A percentile compares a stretch with the other conserved stretches of the same genome.
These are phyloP conservation scores for Alternaria postmessia DNA, from an alignment of 2,329 filamentous ascomycete genomes.

Conservation along the genomic window DNA sequence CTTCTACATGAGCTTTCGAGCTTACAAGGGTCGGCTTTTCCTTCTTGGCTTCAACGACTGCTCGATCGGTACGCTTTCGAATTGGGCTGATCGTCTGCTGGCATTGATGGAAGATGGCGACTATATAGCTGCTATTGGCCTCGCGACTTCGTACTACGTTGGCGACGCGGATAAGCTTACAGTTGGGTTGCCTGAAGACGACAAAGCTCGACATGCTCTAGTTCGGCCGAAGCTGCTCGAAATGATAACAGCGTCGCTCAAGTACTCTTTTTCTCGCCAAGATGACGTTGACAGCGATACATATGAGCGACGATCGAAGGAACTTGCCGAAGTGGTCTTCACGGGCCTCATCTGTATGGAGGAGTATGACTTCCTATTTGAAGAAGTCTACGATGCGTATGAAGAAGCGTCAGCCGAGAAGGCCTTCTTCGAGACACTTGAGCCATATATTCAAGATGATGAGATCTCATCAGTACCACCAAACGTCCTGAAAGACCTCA, in stretches of 20 bases:
- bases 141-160: constrained; percentile 91
- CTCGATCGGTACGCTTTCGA: constrained; percentile 88
- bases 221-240: constrained; percentile 90
- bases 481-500: constrained; percentile 82
- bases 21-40: constrained; percentile 94
- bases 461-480: constrained; percentile 80
- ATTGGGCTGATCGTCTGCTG: constrained; percentile 94
- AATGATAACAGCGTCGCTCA: constrained; percentile 91
- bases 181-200: constrained; percentile 88
- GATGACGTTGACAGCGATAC: constrained; percentile 60
- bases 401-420: constrained; percentile 76
- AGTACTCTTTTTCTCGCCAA: constrained; percentile 80
- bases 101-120: constrained; percentile 97
- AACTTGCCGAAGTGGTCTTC: constrained; percentile 85
- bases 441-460: constrained; percentile 84
- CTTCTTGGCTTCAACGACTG: constrained; percentile 93
- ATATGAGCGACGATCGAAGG: constrained; percentile 69
- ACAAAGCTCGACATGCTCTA: constrained; percentile 75
- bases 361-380: constrained; percentile 85
- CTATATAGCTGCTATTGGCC: constrained; percentile 86
- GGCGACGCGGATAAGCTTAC: constrained; percentile 94
- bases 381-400: constrained; percentile 89
- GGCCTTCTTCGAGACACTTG: constrained; percentile 86
- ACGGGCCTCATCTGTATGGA: constrained; percentile 79
- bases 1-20: constrained; percentile 96